Conservation (phyloP, 805 yeast genomes). For the Hanseniaspora taiwanica region DNA sequence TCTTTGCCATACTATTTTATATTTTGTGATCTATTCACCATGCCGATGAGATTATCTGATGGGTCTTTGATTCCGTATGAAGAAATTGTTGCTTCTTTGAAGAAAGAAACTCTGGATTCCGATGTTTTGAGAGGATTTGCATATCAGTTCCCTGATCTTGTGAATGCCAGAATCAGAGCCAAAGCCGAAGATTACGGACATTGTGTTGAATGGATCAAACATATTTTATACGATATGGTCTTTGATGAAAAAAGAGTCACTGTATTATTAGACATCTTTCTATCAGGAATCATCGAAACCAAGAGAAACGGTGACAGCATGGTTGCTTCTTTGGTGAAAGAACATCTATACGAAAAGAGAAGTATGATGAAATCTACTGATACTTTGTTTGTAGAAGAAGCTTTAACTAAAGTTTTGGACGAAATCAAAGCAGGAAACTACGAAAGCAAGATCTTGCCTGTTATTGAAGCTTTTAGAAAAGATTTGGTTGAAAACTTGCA, state of each 20-base stretch:
- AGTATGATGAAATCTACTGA: conserved; percentile 59
- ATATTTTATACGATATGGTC: conserved; percentile 47
- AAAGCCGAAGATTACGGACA: conserved; percentile 45
- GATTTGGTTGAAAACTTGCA: conserved; percentile 35
- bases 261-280: conserved; percentile 33
- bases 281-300: conserved; percentile 26
- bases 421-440: conserved; percentile 44
- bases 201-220: conserved; percentile 67
- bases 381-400: conserved; percentile 46
- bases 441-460: conserved; percentile 20
- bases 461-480: conserved; percentile 33
- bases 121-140: conserved; percentile 44
- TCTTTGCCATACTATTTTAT: conserved; percentile 55
- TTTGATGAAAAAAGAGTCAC: conserved; percentile 64
- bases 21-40: conserved; percentile 51
- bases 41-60: conserved; percentile 54
- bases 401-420: conserved; percentile 34
- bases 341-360: conserved; percentile 35
- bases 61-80: conserved; percentile 55
- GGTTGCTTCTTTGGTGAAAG: conserved; percentile 48
- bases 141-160: conserved; percentile 50
- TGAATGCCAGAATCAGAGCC: conserved; percentile 49
- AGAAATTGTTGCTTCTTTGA: conserved; percentile 58
- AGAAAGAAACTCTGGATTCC: conserved; percentile 58
- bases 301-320: conserved; percentile 35